These are phyloP conservation scores for Clavispora santaluciae DNA, from an alignment of 805 yeast species.

Conservation along the genomic window DNA sequence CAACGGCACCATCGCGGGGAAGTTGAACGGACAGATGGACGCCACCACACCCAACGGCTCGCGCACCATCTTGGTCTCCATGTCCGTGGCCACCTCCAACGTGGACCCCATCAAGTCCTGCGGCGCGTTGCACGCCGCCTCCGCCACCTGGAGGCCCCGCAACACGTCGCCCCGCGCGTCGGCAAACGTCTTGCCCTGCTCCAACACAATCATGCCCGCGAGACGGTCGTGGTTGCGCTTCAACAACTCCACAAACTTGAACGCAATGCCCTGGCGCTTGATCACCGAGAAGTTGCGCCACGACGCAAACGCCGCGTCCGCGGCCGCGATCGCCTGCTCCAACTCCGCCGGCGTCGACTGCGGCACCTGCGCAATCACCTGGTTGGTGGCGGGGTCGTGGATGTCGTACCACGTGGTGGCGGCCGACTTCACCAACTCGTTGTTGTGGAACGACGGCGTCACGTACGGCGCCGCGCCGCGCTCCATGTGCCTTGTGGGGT, in stretches of 20 bases:
- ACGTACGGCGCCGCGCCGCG: constrained; percentile 39
- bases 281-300: constrained; percentile 57
- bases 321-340: constrained; percentile 60
- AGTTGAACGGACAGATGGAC: constrained; percentile 75
- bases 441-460: constrained; percentile 50
- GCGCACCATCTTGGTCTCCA: constrained; percentile 74
- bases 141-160: constrained; percentile 75
- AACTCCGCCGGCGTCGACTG: constrained; percentile 66
- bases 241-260: constrained; percentile 61
- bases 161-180: constrained; percentile 73
- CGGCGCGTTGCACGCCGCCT: constrained; percentile 64
- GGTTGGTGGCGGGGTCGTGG: constrained; percentile 71
- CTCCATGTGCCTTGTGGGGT: constrained; percentile 38
- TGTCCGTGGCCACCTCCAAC: constrained; percentile 64
- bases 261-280: constrained; percentile 67
- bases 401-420: constrained; percentile 58
- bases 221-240: constrained; percentile 63
- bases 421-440: constrained; percentile 45
- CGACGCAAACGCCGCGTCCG: constrained; percentile 53
- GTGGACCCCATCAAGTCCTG: constrained; percentile 58
- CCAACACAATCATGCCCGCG: constrained; percentile 50
- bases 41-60: constrained; percentile 74
- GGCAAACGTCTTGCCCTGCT: constrained; percentile 64
- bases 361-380: constrained; percentile 63
- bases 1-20: constrained; percentile 76